Base-by-base conservation (phyloP, 129 eudicot genomes). In the Rutidosis leptorrhynchoides region DNA sequence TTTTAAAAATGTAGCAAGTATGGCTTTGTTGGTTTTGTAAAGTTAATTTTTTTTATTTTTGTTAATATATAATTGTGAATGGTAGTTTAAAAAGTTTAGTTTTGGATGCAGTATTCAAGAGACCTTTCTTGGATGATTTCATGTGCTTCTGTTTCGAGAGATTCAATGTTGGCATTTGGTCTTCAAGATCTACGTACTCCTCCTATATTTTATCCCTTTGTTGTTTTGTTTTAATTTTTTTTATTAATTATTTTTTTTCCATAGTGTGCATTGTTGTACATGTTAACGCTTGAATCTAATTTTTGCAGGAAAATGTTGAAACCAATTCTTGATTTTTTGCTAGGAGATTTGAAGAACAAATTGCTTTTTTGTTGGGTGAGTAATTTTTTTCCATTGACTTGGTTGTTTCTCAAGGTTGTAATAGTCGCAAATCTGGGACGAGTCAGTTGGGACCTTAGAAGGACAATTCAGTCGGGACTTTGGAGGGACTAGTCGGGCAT, bases 281-380 rank as follows among this genome's bases (percentile, higher is more conserved):
- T 57, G 57, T n/a, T 76, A 68, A 67, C 35, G 57, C 40, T 62
- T 51, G 24, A 19, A 62, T 64, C 26, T 11, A 48, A n/a, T n/a
- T n/a, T 37, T 24, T 75, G 84, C 83, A 92, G 98, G 86, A 70
- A 48, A 52, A 43, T 78, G 62, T 65, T 86, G 58, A 79, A 82
- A 29, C 77, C 58, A 27, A 75, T 81, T 56, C 77, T 93, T 69
- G 77, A 81, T 35, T 93, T 74, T 83, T 63, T 93, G 52, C 72
- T 93, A 60, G 93, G 96, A 65, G 85, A 86, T 56, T 42, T 72
- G 67, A 80, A 79, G 80, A 59, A 76, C 29, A 79, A 82, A 74
- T 69, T 93, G 76, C 68, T 84, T 40, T 86, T 93, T 75, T 54
- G 78, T 64, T 93, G 96, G 96, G 96, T 93, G 79, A 81, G 83